Percentiles rank a stretch among this genome's conserved stretches.
Evolutionary conservation across 2,329 filamentous ascomycete species (phyloP).

Genomic region (Fusarium irregulare): DNA sequence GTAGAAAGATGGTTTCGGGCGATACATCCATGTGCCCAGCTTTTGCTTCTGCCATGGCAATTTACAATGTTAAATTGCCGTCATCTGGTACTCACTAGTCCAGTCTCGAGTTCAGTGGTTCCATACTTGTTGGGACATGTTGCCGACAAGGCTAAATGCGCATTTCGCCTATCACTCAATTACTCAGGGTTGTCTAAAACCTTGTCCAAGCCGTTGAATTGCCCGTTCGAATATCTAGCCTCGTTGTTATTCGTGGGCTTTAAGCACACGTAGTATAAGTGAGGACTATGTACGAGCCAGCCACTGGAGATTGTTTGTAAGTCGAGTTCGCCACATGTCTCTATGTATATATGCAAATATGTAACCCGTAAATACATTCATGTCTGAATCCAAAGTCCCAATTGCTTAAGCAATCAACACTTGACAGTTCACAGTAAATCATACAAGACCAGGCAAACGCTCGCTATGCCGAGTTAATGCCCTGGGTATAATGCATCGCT

Average conservation of each 20-base stretch:
- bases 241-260: background rate
- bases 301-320: background rate
- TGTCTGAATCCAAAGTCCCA: constrained; percentile 18
- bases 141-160: background rate
- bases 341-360: constrained; percentile 8
- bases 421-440: constrained; percentile 30
- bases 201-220: background rate
- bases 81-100: background rate
- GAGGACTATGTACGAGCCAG: background rate
- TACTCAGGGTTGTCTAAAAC: background rate
- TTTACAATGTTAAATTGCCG: background rate
- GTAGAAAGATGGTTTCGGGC: background rate
- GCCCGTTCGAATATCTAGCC: background rate
- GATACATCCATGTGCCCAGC: background rate
- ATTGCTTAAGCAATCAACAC: constrained; percentile 28
- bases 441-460: constrained; percentile 45
- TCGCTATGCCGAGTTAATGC: constrained; percentile 44
- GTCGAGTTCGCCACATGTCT: background rate
- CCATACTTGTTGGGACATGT: background rate
- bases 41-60: background rate
- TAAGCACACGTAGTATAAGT: background rate
- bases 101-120: background rate
- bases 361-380: constrained; percentile 12
- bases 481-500: constrained; percentile 47
- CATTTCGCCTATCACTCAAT: background rate